These are phyloP conservation scores for Diplosphaera chodatii DNA, from an alignment of 139 green algal genomes.

Conservation along the genomic window DNA sequence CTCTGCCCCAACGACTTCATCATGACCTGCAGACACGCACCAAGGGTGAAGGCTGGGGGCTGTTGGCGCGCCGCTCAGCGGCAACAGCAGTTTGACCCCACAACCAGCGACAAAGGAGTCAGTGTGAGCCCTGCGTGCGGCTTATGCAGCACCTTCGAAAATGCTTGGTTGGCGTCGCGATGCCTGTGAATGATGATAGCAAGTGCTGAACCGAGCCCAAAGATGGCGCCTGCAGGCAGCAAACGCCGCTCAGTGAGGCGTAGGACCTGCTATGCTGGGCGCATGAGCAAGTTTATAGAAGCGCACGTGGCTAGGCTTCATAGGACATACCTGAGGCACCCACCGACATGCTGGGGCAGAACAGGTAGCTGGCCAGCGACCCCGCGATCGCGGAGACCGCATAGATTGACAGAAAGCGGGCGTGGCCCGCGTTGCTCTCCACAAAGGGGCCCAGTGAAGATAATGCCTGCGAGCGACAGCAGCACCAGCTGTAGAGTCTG, in stretches of 20 bases:
- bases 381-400: constrained; percentile 27
- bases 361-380: constrained; percentile 31
- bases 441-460: constrained; percentile 28
- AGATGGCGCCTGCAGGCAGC: constrained; percentile 28
- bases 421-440: constrained; percentile 23
- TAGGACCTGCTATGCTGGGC: no score
- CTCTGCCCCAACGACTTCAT: constrained; percentile 29
- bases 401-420: constrained; percentile 36
- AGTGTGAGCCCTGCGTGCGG: no score
- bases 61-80: no score
- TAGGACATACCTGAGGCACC: constrained; percentile 24
- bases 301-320: no score
- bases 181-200: constrained; percentile 36
- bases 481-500: no score
- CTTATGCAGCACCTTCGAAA: not conserved
- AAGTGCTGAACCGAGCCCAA: constrained; percentile 37
- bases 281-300: no score
- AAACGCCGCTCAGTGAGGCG: no score
- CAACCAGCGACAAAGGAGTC: no score
- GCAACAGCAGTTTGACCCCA: no score
- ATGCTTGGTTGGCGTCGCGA: constrained; percentile 1
- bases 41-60: constrained; percentile 18
- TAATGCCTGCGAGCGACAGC: constrained; percentile 17
- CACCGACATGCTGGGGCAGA: constrained; percentile 17
- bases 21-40: constrained; percentile 21